Evolutionary conservation across 495 filamentous ascomycete genomes (phyloP).

Genomic region (Penicillium bovifimosum): DNA sequence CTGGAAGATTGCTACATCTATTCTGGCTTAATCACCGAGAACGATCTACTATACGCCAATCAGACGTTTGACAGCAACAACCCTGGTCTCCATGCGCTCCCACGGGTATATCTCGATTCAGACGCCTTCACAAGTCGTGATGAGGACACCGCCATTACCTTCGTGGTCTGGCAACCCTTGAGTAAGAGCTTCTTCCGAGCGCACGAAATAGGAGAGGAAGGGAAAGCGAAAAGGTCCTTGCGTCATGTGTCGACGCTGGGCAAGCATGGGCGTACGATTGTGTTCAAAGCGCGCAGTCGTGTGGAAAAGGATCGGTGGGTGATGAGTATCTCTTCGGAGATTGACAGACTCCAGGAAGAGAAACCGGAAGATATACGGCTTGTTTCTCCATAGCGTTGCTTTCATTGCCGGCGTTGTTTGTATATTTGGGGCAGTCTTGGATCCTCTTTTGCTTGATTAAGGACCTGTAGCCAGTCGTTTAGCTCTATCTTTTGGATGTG

Average conservation of each 20-base stretch:
- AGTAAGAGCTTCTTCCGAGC: conserved; percentile 55
- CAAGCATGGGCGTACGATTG: conserved; percentile 57
- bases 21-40: conserved; percentile 60
- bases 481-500: not conserved
- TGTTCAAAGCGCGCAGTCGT: conserved; percentile 66
- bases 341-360: conserved; percentile 59
- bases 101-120: conserved; percentile 55
- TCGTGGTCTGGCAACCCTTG: conserved; percentile 67
- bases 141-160: conserved; percentile 66
- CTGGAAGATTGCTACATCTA: conserved; percentile 70
- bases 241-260: conserved; percentile 54
- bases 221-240: conserved; percentile 36
- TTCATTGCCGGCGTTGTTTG: not conserved
- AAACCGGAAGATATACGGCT: conserved; percentile 56
- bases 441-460: not conserved
- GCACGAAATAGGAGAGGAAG: conserved; percentile 40
- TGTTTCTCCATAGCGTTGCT: conserved; percentile 28
- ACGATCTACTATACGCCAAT: conserved; percentile 63
- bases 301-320: conserved; percentile 75
- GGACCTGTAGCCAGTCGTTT: not conserved
- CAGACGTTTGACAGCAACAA: conserved; percentile 64
- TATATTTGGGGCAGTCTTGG: not conserved
- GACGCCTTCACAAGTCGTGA: conserved; percentile 64
- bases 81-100: conserved; percentile 59
- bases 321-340: conserved; percentile 64